Conservation (phyloP, 805 yeast species). For the Hanseniaspora nectarophila region DNA sequence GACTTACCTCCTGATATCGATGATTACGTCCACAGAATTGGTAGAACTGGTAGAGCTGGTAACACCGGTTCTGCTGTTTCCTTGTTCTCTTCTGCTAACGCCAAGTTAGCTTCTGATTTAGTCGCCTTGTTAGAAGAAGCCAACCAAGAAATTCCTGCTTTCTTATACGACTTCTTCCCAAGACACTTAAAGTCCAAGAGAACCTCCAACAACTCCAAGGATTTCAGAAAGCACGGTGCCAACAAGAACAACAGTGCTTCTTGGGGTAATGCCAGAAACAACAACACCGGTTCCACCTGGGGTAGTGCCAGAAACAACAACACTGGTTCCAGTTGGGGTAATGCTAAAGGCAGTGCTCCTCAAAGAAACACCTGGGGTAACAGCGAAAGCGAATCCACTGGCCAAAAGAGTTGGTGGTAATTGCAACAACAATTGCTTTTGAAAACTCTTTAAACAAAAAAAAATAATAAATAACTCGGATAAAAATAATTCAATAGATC, state of each 20-base stretch:
- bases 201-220: conserved; percentile 39
- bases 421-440: not conserved
- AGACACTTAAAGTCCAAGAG: conserved; percentile 56
- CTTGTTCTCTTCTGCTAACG: conserved; percentile 92
- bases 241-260: conserved; percentile 22
- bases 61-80: conserved; percentile 97
- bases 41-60: conserved; percentile 99
- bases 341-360: conserved; percentile 23
- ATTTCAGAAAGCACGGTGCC: conserved; percentile 36
- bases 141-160: conserved; percentile 92
- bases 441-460: too few relatives aligned
- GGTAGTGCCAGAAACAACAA: conserved; percentile 24
- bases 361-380: conserved; percentile 25
- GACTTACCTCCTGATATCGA: conserved; percentile 95
- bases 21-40: conserved; percentile 98
- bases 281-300: conserved; percentile 29
- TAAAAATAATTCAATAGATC: not conserved
- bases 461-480: conserved; percentile 1
- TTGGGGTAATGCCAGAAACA: conserved; percentile 28
- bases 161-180: conserved; percentile 68
- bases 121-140: conserved; percentile 84
- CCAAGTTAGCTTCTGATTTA: conserved; percentile 76
- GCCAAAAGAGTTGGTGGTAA: conserved; percentile 16
- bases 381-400: conserved; percentile 25
- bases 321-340: conserved; percentile 16